Evolutionary conservation across 163 green algal genomes (phyloP), one percentile per base, ranked within the genome.

Genomic region (Scenedesmus sp.): DNA sequence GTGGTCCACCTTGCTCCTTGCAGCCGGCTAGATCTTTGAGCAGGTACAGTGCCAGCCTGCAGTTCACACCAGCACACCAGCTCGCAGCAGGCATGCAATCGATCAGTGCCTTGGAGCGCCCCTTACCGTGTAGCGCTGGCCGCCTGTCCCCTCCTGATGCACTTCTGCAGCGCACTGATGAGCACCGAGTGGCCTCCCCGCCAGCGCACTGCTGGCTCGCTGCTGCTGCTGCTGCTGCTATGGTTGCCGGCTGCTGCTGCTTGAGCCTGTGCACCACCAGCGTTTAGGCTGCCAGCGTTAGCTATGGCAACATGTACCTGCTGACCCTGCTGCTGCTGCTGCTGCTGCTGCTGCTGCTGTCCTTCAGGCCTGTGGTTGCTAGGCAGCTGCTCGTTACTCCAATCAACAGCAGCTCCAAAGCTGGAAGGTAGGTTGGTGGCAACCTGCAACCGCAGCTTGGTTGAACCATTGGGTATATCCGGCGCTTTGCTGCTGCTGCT

Each of bases 151-250:
- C 94, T 88, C 15, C 96, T 92, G 46, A 97, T 91, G 88, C 95
- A 95, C 92, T 97, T 97, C 94, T 97, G 96, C 90, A 97, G 93
- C 52, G 94, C 96, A 70, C 90, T 95, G 88, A 97, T 97, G 20
- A 96, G 88, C 10, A 95, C 70, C 13, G 83, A 57, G 15, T 79
- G 89, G 10, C 94, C 95, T 13, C 84, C 83, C 66, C 91, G 95
- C 18, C 82, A 70, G 76, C 88, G 59, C 59, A 66, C 60, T 92
- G 26, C 62, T 88, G 77, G 79, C 88, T 79, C 79, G 62, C 79
- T 88, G 60, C 74, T 94, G 88, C 26, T 89, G 81, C 52, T 94
- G 46, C 18, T 15, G 52, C 46, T 12, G 34, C 59, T 52, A 57
- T 6, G n/a, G 18, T 55, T 56, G 82, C 84, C 60, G 5, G 3